Percentiles rank a stretch among this genome's conserved stretches.
Evolutionary conservation across 768 basidiomycete species (phyloP).

Genomic region (Crucibulum laeve): DNA sequence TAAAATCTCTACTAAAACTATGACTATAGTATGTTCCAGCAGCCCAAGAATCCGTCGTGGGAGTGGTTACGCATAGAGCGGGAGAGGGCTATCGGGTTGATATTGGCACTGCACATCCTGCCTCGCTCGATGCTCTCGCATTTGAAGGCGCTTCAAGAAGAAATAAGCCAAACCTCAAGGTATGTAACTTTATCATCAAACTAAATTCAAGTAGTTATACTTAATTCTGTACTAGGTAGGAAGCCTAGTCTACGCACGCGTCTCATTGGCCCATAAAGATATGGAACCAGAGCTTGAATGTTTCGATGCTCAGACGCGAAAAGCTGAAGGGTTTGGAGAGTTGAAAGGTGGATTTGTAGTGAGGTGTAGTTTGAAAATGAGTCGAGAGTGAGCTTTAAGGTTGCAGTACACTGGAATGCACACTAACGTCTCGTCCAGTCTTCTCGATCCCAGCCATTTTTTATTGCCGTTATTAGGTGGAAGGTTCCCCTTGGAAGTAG

Average conservation of each 20-base stretch:
- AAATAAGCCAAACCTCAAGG: conserved; percentile 92
- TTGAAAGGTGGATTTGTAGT: conserved; percentile 86
- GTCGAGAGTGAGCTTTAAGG: conserved; percentile 63
- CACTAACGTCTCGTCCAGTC: conserved; percentile 31
- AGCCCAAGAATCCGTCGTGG: conserved; percentile 84
- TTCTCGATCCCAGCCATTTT: conserved; percentile 80
- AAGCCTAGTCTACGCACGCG: conserved; percentile 83
- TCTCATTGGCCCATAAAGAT: conserved; percentile 92
- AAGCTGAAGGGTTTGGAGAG: conserved; percentile 91
- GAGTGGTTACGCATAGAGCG: conserved; percentile 70
- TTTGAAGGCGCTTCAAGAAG: conserved; percentile 96
- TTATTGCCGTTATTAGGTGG: conserved; percentile 77
- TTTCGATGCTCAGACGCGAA: conserved; percentile 89
- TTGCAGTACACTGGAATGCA: neutral
- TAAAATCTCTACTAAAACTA: conserved; percentile 4
- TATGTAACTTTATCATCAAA: conserved; percentile 18
- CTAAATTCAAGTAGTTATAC: neutral
- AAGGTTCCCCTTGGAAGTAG: conserved; percentile 81
- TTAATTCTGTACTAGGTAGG: conserved; percentile 61
- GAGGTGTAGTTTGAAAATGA: conserved; percentile 79
- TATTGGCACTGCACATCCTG: conserved; percentile 85
- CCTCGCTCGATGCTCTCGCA: conserved; percentile 82
- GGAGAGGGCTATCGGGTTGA: conserved; percentile 94
- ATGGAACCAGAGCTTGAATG: conserved; percentile 99
- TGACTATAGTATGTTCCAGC: conserved; percentile 80